Evolutionary conservation across 176 grass and related monocot species (phyloP), one percentile per base, ranked within the genome.

Genomic region (Aechmea fasciata): DNA sequence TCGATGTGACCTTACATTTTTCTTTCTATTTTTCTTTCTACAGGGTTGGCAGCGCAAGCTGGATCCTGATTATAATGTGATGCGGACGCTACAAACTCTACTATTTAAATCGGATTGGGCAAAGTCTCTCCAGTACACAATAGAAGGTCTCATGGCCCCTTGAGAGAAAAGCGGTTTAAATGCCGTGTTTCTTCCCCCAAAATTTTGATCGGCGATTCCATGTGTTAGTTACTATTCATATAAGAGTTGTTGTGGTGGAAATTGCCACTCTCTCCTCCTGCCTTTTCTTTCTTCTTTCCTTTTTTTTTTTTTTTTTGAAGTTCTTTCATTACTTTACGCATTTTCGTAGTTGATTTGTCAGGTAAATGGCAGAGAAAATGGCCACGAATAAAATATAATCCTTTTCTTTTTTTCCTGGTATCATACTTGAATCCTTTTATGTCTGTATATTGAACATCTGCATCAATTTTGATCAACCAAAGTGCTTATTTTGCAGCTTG

Each of bases 1-100:
- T 18, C 12, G 18, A 18, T 13, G 65, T 47, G 0, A 13, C 33
- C 14, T 77, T 59, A 13, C 49, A 53, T 48, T 11, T 57, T n/a
- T 11, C 25, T 68, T 26, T 79, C 80, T 69, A 53, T 48, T 11
- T 57, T n/a, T 11, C 25, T 68, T 26, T 79, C 80, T 69, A 59
- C 66, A 99, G 95, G 90, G 95, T 55, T 99, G 95, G 95, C 95
- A 99, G 77, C 87, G 90, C 65, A 99, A 99, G 67, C 63, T 99
- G 77, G 95, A 99, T 86, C 95, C 95, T 25, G 90, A 87, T 68
- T 99, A 90, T 77, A 83, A 99, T 82, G 84, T 99, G 51, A 99
- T 99, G 95, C 91, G 84, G 70, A 99, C 95, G 59, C 72, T 99
- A 3, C 84, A 85, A 53, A 82, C 82, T 11, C 80, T 99, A 74